Base-by-base conservation (phyloP, 371 early-diverging fungal species). In the Mortierella sp. region DNA sequence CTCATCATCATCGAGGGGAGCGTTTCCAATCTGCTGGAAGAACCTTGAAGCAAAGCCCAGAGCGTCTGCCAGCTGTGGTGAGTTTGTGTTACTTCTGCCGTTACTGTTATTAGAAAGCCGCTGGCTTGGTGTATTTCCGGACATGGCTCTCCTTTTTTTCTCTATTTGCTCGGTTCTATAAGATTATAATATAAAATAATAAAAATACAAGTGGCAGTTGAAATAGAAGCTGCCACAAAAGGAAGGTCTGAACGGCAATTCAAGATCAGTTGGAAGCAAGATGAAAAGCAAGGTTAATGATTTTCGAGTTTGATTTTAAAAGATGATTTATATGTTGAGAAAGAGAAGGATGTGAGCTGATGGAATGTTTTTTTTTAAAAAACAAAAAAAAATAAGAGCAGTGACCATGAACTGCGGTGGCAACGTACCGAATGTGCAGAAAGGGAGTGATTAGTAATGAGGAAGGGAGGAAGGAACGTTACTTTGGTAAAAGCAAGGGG, bases 11-110 rank as follows among this genome's bases (percentile, higher is more conserved):
- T 76, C 72, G 28, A 68, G 47, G 8, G 68, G 61, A 1, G 65
- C 29, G 42, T 61, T 69, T 28, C 78, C 78, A 64, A 78, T 78
- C 59, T 78, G 72, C 37, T 78, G 73, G 42, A 78, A 78, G 70
- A 78, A 72, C 42, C 68, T 68, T 3, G 78, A 78, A 29, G 78
- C 78, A 53, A 78, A 78, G 35, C 78, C 69, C 54, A 78, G 45
- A 13, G 78, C 62, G 47, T 78, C 78, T 2, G 73, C 55, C 31
- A 78, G 55, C 28, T 64, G 72, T 0, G 68, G 64, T 45, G 77
- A 56, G 35, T 28, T 55, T 32, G 55, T 15, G 35, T 34, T 57
- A 53, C 43, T 66, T 7, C 47, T 66, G 56, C 23, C 58, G 19
- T 34, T 72, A 66, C n/a, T 64, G 29, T 22, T 42, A 32, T 31